Evolutionary conservation across 768 basidiomycete species (phyloP).

Genomic region (Mycena floridula): DNA sequence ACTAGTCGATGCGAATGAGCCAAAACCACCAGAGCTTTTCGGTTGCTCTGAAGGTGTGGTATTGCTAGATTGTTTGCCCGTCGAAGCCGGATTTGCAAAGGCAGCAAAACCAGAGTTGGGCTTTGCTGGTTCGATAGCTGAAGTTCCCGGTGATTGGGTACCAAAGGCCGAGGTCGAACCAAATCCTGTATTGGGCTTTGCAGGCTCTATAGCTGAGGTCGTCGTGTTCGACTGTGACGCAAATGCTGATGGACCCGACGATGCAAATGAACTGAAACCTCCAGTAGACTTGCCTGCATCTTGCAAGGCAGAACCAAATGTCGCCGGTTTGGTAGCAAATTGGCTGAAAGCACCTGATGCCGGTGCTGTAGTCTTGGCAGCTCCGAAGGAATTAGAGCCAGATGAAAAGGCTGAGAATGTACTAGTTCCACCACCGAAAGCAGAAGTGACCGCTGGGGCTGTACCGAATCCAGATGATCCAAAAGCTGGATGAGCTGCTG

Average conservation of each 20-base stretch:
- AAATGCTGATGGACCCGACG: background rate
- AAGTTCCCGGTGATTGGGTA: conserved; percentile 2
- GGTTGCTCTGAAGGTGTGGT: no score
- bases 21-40: conserved; percentile 25
- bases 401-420: conserved; percentile 3
- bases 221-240: conserved; percentile 8
- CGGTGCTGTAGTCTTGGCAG: conserved; percentile 17
- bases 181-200: background rate
- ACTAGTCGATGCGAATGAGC: conserved; percentile 23
- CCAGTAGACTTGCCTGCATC: conserved; percentile 13
- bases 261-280: conserved; percentile 5
- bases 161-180: background rate
- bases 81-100: conserved; percentile 6
- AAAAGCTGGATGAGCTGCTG: conserved; percentile 11
- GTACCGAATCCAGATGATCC: conserved; percentile 11
- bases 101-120: no score
- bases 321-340: conserved; percentile 6
- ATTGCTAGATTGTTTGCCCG: no score
- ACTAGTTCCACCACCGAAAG: background rate
- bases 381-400: conserved; percentile 24
- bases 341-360: conserved; percentile 19
- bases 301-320: conserved; percentile 11
- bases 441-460: conserved; percentile 5
- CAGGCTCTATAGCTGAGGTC: no score
- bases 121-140: no score